phyloP scores from a whole-genome alignment of 148 eudicot species.

The Rhododendron ferrugineum region DNA sequence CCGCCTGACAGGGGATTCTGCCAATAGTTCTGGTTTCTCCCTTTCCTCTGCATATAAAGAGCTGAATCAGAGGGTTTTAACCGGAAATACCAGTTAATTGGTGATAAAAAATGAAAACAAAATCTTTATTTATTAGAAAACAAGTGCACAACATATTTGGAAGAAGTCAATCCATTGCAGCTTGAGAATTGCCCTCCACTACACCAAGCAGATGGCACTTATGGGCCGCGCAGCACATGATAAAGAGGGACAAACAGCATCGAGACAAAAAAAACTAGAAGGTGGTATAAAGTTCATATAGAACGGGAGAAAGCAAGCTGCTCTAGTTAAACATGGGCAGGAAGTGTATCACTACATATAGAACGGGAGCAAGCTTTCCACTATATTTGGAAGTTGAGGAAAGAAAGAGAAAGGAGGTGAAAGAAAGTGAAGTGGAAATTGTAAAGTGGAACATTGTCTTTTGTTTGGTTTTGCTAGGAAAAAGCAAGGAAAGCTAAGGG shows the following conservation, averaged over 20 bases:
- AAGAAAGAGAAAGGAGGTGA: not conserved
- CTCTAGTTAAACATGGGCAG: not conserved
- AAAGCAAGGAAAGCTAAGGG: not conserved
- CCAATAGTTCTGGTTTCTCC: constrained; percentile 90
- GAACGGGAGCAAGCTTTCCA: not conserved
- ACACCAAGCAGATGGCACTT: not conserved
- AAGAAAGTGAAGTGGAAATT: not conserved
- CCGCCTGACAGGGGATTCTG: constrained; percentile 79
- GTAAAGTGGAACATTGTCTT: not conserved
- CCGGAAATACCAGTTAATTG: not conserved
- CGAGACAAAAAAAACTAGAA: not conserved
- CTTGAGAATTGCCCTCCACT: not conserved
- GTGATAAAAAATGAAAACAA: not conserved
- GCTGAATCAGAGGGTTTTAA: not conserved
- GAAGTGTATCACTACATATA: not conserved
- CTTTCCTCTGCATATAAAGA: constrained; percentile 73
- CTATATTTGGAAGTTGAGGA: not conserved
- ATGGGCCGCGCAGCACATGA: not conserved
- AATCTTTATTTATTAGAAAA: not conserved
- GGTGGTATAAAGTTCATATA: not conserved
- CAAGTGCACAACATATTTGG: not conserved
- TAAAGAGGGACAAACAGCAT: not conserved
- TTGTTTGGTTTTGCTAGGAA: not conserved
- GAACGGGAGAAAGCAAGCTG: not conserved
- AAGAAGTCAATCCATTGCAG: not conserved